A percentile compares a stretch with the other conserved stretches of the same genome.
Evolutionary conservation across 306 rosid genomes (phyloP).

Genomic region (Prinsepia uniflora): DNA sequence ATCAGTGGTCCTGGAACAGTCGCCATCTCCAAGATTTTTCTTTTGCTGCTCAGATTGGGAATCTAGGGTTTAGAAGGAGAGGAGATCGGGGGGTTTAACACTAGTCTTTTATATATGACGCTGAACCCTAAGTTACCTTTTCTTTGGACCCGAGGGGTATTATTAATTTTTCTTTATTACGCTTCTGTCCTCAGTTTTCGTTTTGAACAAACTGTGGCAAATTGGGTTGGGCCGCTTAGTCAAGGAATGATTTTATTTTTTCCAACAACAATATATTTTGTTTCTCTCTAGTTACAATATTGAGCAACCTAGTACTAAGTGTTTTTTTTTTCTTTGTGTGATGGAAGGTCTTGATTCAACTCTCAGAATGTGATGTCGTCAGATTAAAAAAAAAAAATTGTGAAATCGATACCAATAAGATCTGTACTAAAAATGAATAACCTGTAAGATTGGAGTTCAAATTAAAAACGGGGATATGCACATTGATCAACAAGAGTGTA

Average conservation of each 20-base stretch:
- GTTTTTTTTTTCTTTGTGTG: no score
- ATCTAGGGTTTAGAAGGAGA: neutral
- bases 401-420: no score
- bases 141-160: constrained; percentile 18
- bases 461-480: no score
- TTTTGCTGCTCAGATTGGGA: neutral
- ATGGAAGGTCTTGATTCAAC: no score
- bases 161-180: constrained; percentile 9
- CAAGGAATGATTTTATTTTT: neutral
- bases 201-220: neutral
- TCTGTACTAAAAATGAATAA: no score
- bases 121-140: constrained; percentile 41
- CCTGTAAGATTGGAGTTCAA: no score
- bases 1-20: constrained; percentile 80
- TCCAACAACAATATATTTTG: no score
- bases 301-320: no score
- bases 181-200: neutral
- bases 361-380: no score
- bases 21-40: constrained; percentile 47
- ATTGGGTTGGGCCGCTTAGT: neutral
- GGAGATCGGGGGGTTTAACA: neutral
- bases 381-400: no score
- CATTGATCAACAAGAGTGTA: no score
- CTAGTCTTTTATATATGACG: neutral
- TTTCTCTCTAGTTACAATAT: no score